These are phyloP conservation scores for Spathaspora arborariae DNA, from an alignment of 805 yeast genomes.

Conservation along the genomic window DNA sequence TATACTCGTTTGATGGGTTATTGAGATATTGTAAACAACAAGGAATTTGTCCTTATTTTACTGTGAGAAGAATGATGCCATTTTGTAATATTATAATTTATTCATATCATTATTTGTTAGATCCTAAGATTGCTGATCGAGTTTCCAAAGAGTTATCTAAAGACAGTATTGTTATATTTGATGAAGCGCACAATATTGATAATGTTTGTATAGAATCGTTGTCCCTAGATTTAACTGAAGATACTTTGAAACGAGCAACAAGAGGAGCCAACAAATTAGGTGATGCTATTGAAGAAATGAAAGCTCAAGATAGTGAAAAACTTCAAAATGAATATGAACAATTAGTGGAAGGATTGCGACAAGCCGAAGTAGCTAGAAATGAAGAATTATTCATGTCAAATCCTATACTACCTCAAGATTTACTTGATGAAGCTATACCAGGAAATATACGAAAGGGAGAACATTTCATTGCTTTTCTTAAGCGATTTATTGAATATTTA, in stretches of 20 bases:
- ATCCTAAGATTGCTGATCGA: slow-evolving; percentile 95
- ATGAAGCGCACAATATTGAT: slow-evolving; percentile 98
- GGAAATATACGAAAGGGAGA: slow-evolving; percentile 97
- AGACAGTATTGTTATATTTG: slow-evolving; percentile 91
- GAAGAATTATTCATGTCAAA: slow-evolving; percentile 77
- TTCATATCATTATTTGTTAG: slow-evolving; percentile 92
- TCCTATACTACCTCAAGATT: slow-evolving; percentile 82
- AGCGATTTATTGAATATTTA: slow-evolving; percentile 88
- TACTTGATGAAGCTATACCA: slow-evolving; percentile 89
- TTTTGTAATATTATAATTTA: slow-evolving; percentile 91
- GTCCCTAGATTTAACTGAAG: slow-evolving; percentile 89
- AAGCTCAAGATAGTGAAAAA: slow-evolving; percentile 75
- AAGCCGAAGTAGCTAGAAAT: slow-evolving; percentile 60
- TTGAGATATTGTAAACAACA: slow-evolving; percentile 70
- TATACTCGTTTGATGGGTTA: slow-evolving; percentile 86
- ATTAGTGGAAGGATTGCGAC: slow-evolving; percentile 84
- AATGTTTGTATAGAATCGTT: slow-evolving; percentile 97
- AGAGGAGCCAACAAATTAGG: slow-evolving; percentile 79
- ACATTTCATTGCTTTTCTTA: slow-evolving; percentile 90
- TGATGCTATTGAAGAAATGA: slow-evolving; percentile 81
- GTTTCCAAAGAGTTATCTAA: slow-evolving; percentile 90
- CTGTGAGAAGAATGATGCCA: slow-evolving; percentile 96
- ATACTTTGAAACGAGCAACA: slow-evolving; percentile 78
- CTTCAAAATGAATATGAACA: slow-evolving; percentile 88
- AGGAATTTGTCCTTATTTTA: slow-evolving; percentile 92